phyloP scores from a whole-genome alignment of 352 stramenopile species.

The Globisporangium sylvaticum region DNA sequence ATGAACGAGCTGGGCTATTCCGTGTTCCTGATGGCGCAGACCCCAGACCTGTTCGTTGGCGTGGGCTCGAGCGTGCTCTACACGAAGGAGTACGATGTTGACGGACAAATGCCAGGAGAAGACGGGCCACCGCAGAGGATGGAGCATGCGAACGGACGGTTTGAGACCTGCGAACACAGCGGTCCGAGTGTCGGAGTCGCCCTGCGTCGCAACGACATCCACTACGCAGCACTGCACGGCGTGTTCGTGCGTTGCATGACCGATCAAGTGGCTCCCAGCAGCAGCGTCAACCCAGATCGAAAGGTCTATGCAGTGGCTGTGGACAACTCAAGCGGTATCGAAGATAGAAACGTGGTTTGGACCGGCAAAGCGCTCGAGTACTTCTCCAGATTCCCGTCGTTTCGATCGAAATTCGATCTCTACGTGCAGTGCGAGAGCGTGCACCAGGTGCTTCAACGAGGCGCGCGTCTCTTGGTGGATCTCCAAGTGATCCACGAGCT shows the following conservation, averaged over 20 bases:
- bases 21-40: conserved; percentile 1
- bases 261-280: not conserved
- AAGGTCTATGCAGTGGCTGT: not conserved
- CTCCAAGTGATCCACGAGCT: not conserved
- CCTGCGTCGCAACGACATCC: conserved; percentile 1
- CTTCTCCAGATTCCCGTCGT: not conserved
- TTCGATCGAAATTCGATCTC: conserved; percentile 5
- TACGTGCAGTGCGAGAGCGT: conserved; percentile 4
- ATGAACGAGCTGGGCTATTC: conserved; percentile 3
- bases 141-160: not conserved
- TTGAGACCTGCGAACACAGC: not conserved
- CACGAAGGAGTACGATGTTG: not conserved
- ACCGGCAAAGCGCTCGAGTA: not conserved
- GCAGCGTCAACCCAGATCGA: not conserved
- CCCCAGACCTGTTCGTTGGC: not conserved
- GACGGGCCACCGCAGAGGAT: not conserved
- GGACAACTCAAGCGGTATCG: not conserved
- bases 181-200: not conserved
- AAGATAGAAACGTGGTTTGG: not conserved
- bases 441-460: not conserved
- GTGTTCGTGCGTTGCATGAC: conserved; percentile 1
- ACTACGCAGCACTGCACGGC: not conserved
- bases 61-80: not conserved
- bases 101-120: not conserved
- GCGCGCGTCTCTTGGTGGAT: conserved; percentile 1